Conservation (phyloP, 2,329 filamentous ascomycete species). For the Colletotrichum endophyticum region DNA sequence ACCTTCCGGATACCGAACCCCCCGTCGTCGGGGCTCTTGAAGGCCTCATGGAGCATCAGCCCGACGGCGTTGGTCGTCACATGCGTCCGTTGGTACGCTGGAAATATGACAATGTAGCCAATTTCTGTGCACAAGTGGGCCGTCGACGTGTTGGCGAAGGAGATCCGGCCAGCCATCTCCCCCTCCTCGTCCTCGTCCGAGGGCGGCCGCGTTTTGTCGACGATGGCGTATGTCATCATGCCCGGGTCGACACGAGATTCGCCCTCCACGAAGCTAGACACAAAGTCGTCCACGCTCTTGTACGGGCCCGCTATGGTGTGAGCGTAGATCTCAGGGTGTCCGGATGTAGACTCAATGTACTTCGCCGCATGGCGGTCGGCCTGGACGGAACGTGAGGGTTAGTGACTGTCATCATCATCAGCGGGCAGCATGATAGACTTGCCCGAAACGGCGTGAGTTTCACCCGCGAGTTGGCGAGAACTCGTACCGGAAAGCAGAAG, state of each 20-base stretch:
- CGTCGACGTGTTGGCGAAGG: conserved; percentile 27
- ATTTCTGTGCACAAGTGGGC: conserved; percentile 28
- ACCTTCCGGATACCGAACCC: conserved; percentile 32
- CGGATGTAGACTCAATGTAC: neutral
- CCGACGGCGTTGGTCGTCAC: conserved; percentile 38
- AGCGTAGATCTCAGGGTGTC: conserved; percentile 23
- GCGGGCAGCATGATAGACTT: neutral
- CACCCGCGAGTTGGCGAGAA: conserved; percentile 16
- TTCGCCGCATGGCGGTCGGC: conserved; percentile 20
- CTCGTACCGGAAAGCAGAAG: conserved; percentile 1
- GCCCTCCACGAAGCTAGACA: conserved; percentile 11
- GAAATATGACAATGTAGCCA: conserved; percentile 39
- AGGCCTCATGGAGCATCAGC: conserved; percentile 34
- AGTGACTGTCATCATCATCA: neutral
- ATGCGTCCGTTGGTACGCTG: conserved; percentile 36
- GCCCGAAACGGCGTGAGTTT: conserved; percentile 22
- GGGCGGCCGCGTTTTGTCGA: conserved; percentile 30
- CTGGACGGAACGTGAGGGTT: neutral
- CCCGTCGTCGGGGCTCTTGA: conserved; percentile 16
- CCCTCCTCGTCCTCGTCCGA: conserved; percentile 29
- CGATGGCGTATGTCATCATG: conserved; percentile 26
- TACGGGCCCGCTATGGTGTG: conserved; percentile 25
- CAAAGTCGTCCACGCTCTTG: conserved; percentile 15
- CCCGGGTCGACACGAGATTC: conserved; percentile 11
- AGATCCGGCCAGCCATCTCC: conserved; percentile 31